A percentile compares a stretch with the other conserved stretches of the same genome.
These are phyloP conservation scores for Capsicum pubescens DNA, from an alignment of 257 asterid genomes.

Conservation along the genomic window DNA sequence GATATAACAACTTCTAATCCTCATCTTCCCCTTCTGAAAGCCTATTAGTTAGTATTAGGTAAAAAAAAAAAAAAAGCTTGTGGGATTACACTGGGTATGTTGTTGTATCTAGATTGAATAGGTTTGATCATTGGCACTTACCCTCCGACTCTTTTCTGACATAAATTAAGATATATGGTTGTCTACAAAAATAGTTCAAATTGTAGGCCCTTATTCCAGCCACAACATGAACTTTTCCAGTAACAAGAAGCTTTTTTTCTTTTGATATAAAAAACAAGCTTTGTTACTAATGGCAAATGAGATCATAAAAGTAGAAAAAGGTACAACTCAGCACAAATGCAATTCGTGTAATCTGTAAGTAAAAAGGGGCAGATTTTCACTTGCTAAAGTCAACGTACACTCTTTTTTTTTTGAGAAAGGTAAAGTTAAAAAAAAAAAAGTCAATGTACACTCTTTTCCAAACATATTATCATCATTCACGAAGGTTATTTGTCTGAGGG, in stretches of 20 bases:
- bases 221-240: not conserved
- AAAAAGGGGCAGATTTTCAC: not conserved
- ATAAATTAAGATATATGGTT: slow-evolving; percentile 17
- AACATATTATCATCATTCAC: slow-evolving; percentile 15
- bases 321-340: not conserved
- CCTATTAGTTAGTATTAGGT: no score
- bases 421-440: no score
- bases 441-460: not conserved
- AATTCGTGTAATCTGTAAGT: not conserved
- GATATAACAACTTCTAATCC: not conserved
- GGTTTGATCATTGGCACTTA: slow-evolving; percentile 18
- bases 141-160: not conserved
- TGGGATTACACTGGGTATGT: no score
- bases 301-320: not conserved
- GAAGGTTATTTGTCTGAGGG: not conserved
- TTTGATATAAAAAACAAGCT: not conserved
- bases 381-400: not conserved
- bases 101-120: not conserved
- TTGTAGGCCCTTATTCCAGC: not conserved
- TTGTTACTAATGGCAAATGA: not conserved
- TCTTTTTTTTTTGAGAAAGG: no score
- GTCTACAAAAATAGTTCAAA: not conserved
- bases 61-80: no score
- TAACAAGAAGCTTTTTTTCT: not conserved
- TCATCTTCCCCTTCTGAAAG: not conserved